phyloP scores from a whole-genome alignment of 345 rosid genomes.

The Syzygium aromaticum region DNA sequence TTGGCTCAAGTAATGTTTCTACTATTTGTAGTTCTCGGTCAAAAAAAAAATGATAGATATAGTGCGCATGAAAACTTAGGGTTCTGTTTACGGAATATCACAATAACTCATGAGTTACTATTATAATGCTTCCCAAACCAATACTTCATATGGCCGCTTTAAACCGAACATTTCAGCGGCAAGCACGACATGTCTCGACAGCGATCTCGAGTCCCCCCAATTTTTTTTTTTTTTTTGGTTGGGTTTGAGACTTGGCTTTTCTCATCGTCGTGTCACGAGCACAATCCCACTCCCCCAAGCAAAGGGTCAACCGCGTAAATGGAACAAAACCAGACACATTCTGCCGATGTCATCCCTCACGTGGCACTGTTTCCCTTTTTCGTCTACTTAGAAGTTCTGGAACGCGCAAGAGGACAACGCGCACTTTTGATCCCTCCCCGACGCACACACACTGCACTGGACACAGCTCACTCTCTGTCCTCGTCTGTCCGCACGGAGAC shows the following conservation, averaged over 20 bases:
- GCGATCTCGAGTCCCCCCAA: accelerated
- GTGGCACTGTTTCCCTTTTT: not conserved
- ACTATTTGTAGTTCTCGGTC: not conserved
- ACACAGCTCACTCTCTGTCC: not conserved
- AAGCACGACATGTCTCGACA: not conserved
- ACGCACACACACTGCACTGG: not conserved
- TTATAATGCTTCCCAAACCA: not conserved
- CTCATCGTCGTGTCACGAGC: not conserved
- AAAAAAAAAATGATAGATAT: not conserved
- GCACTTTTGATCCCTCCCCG: not conserved
- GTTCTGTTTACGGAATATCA: not conserved
- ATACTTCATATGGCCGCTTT: not conserved
- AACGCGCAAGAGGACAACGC: not conserved
- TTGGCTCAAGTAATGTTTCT: accelerated
- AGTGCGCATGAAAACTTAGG: not conserved
- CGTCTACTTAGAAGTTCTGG: not conserved
- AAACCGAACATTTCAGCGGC: not conserved
- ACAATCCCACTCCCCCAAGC: not conserved
- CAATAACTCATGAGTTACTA: not conserved
- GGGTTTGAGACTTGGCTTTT: not conserved
- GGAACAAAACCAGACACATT: accelerated
- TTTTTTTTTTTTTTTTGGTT: too few species aligned
- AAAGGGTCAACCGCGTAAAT: not conserved
- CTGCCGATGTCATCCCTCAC: not conserved
- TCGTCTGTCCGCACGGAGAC: not conserved